Base-by-base conservation (phyloP, 306 rosid species). In the Amphicarpaea edgeworthii region DNA sequence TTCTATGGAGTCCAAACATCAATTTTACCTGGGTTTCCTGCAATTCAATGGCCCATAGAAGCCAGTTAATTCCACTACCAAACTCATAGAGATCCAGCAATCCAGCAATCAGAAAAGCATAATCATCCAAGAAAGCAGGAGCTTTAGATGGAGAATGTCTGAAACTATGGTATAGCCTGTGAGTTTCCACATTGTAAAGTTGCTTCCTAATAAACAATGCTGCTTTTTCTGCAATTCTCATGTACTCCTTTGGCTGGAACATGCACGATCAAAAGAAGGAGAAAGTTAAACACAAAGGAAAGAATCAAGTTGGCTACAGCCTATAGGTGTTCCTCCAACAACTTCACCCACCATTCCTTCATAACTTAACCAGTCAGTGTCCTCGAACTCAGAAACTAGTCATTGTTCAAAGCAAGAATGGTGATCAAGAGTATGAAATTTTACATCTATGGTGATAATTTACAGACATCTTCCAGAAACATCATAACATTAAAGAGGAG, bases 121-220 rank as follows among this genome's bases (percentile, higher is more conserved):
- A 92, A 77, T 92, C 97, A 77, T 95, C 98, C 73, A 90, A 63
- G 89, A 95, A 95, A 24, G 93, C 98, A 49, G 95, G 96, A 8
- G 96, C 97, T 82, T 86, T 92, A 50, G 96, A 87, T 17, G 96
- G 96, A 45, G 93, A 89, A 19, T 86, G 89, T 86, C 98, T 86
- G 83, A 87, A 95, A 88, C 98, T 92, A 77, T 84, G 98, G 19
- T 88, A 85, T 43, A 90, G 89, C 72, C 91, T 83, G 72, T 3
- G 85, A 9, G 88, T 86, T 86, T 87, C 90, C 73, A 57, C 90
- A 59, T 84, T 46, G 64, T 92, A 90, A 76, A 95, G 97, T 51
- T 85, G 86, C 64, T 67, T 86, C 90, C 81, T 81, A 76, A 95
- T 89, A 70, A 92, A 95, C 32, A 74, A 72, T 71, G 95, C 96